Evolutionary conservation across 2,329 filamentous ascomycete species (phyloP).

Genomic region (Geosmithia morbida): DNA sequence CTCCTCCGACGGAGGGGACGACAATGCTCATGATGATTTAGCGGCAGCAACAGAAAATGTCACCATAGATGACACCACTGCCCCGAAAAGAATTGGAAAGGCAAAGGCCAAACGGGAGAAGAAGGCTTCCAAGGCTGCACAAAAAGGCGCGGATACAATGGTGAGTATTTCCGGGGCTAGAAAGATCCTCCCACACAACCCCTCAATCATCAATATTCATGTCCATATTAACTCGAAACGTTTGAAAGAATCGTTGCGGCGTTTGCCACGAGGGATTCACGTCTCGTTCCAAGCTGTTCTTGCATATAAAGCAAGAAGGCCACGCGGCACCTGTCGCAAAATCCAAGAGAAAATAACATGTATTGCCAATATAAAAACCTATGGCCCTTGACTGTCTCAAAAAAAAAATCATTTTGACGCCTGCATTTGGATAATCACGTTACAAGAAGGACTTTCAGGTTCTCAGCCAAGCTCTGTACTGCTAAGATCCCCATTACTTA

Average conservation of each 20-base stretch:
- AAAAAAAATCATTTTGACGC: not conserved
- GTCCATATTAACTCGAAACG: not conserved
- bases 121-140: constrained; percentile 23
- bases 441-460: not conserved
- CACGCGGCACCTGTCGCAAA: constrained; percentile 42
- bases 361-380: not conserved
- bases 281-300: constrained; percentile 58
- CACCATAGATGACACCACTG: constrained; percentile 9
- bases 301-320: constrained; percentile 50
- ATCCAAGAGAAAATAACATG: not conserved
- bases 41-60: constrained; percentile 8
- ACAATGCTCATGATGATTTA: constrained; percentile 1
- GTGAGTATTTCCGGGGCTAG: not conserved
- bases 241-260: constrained; percentile 23
- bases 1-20: not conserved
- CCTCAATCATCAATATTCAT: not conserved
- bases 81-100: constrained; percentile 30
- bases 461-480: not conserved
- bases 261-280: constrained; percentile 31
- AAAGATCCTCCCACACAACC: too few species aligned
- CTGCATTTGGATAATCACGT: not conserved
- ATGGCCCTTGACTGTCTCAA: too few species aligned
- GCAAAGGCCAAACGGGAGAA: constrained; percentile 35
- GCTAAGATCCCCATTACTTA: not conserved
- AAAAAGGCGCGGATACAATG: constrained; percentile 11